Conservation (phyloP, 192 early-diverging fungal species). For the Linnemannia zychae region DNA sequence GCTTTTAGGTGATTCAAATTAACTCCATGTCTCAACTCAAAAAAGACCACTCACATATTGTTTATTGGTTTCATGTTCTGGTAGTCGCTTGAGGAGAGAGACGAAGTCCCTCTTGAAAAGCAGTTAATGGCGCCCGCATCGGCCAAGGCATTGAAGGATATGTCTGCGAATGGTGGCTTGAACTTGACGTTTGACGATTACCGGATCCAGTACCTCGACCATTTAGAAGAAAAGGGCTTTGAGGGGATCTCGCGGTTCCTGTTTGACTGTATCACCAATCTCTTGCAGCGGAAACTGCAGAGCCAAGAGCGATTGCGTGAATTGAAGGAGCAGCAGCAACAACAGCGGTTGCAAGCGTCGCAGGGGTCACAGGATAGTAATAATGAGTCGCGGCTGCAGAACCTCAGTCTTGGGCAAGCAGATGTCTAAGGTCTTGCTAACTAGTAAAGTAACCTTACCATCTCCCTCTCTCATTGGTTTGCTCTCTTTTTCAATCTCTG, state of each 20-base stretch:
- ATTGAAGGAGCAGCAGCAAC: background rate
- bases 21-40: background rate
- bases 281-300: constrained; percentile 34
- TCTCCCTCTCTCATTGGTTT: no score
- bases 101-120: constrained; percentile 31
- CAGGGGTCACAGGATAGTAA: background rate
- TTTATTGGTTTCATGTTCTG: background rate
- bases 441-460: background rate
- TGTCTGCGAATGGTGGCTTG: constrained; percentile 38
- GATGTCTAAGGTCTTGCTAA: background rate
- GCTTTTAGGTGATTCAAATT: constrained; percentile 18
- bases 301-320: constrained; percentile 25
- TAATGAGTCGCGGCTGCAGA: background rate
- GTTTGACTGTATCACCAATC: constrained; percentile 39
- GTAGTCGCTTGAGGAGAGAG: constrained; percentile 19
- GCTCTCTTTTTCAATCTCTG: background rate
- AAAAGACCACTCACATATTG: background rate
- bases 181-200: constrained; percentile 55
- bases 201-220: constrained; percentile 56
- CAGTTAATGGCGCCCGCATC: constrained; percentile 26
- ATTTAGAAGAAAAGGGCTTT: constrained; percentile 51
- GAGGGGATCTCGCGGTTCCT: constrained; percentile 54
- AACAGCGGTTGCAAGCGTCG: background rate
- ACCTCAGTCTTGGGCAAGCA: background rate
- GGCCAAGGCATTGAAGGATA: constrained; percentile 21